These are phyloP conservation scores for Polysphondylium violaceum DNA, from an alignment of 78 protist species.

Conservation along the genomic window DNA sequence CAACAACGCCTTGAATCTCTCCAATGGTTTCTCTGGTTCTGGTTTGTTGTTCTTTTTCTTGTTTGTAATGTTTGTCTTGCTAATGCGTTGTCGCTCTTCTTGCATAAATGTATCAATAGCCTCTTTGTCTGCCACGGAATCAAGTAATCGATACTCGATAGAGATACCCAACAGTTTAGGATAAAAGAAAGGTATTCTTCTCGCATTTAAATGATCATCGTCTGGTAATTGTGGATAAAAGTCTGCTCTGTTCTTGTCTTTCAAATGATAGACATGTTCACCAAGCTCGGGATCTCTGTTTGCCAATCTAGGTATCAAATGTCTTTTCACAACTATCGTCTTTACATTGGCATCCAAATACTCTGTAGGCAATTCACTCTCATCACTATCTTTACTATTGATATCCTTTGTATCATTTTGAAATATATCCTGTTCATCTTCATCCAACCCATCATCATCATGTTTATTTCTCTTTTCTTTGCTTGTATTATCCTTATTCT, in stretches of 20 bases:
- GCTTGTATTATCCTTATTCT: not conserved
- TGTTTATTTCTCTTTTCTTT: slow-evolving; percentile 2
- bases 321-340: slow-evolving; percentile 19
- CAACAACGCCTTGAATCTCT: not conserved
- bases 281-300: slow-evolving; percentile 36
- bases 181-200: slow-evolving; percentile 53
- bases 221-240: slow-evolving; percentile 29
- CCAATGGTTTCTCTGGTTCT: not conserved
- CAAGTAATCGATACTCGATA: not conserved
- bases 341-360: slow-evolving; percentile 11
- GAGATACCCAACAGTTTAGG: slow-evolving; percentile 26
- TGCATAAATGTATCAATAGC: not conserved
- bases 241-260: not conserved
- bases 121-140: not conserved
- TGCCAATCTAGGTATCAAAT: slow-evolving; percentile 58
- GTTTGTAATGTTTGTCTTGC: not conserved
- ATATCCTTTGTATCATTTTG: not conserved
- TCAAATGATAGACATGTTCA: slow-evolving; percentile 31
- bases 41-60: slow-evolving; percentile 12
- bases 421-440: slow-evolving; percentile 10
- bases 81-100: not conserved
- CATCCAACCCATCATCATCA: slow-evolving; percentile 1
- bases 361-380: slow-evolving; percentile 24
- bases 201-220: not conserved
- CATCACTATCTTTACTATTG: not conserved